Evolutionary conservation across 2,329 filamentous ascomycete genomes (phyloP).

Genomic region (Calonectria pseudoturangicola): DNA sequence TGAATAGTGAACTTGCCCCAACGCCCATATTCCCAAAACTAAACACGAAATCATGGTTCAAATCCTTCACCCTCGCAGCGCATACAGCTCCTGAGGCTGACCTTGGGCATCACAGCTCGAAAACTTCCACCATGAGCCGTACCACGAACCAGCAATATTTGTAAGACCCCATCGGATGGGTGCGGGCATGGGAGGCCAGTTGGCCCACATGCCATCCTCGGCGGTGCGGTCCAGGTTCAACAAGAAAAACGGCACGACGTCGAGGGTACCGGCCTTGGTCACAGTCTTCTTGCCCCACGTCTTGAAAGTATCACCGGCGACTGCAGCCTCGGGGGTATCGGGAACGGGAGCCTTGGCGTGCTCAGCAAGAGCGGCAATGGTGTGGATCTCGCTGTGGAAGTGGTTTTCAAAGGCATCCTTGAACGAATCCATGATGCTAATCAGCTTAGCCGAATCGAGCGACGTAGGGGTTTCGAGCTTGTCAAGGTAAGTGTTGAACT

Average conservation of each 20-base stretch:
- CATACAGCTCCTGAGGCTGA: slow-evolving; percentile 72
- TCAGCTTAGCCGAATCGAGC: slow-evolving; percentile 67
- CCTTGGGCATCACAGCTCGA: slow-evolving; percentile 75
- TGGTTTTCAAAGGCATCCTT: slow-evolving; percentile 70
- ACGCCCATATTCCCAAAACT: neutral
- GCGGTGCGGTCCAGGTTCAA: slow-evolving; percentile 76
- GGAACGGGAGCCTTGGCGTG: slow-evolving; percentile 71
- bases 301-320: slow-evolving; percentile 72
- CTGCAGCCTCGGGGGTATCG: slow-evolving; percentile 65
- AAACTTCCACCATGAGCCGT: slow-evolving; percentile 79
- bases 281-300: slow-evolving; percentile 78
- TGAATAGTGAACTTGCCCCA: slow-evolving; percentile 7
- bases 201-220: slow-evolving; percentile 76
- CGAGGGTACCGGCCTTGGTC: slow-evolving; percentile 74
- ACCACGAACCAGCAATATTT: slow-evolving; percentile 74
- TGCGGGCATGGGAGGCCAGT: slow-evolving; percentile 79
- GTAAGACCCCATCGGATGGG: slow-evolving; percentile 76
- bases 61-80: slow-evolving; percentile 58
- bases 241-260: slow-evolving; percentile 79
- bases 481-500: slow-evolving; percentile 72
- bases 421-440: slow-evolving; percentile 71
- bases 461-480: slow-evolving; percentile 63
- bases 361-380: slow-evolving; percentile 68
- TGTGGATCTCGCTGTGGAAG: slow-evolving; percentile 73
- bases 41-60: neutral